These are phyloP conservation scores for Ramaria sp. DNA, from an alignment of 768 basidiomycete genomes.

Conservation along the genomic window DNA sequence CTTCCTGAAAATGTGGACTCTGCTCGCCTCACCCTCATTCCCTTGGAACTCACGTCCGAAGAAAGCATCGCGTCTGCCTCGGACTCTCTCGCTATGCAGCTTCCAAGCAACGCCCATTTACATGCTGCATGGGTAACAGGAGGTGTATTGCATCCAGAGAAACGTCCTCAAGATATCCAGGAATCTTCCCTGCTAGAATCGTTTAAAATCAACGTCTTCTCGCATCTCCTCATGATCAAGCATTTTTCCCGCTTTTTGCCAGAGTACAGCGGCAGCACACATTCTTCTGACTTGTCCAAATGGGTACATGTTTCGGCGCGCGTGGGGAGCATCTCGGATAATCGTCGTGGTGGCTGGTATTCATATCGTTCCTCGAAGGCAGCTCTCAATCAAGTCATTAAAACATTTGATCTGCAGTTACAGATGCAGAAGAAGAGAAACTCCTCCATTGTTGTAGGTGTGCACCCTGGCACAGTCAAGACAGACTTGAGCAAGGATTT, in stretches of 20 bases:
- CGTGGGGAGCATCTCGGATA: constrained; percentile 49
- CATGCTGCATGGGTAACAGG: constrained; percentile 46
- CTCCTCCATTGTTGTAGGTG: constrained; percentile 38
- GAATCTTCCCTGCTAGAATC: constrained; percentile 28
- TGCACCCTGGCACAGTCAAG: constrained; percentile 51
- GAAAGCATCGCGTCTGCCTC: constrained; percentile 39
- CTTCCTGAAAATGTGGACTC: constrained; percentile 18
- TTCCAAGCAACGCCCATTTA: constrained; percentile 28
- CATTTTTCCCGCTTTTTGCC: constrained; percentile 53
- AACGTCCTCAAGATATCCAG: constrained; percentile 38
- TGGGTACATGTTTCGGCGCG: constrained; percentile 54
- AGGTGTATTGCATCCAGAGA: constrained; percentile 45
- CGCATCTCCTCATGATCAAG: constrained; percentile 50
- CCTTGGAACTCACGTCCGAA: constrained; percentile 41
- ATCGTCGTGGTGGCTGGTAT: constrained; percentile 48
- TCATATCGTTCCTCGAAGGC: constrained; percentile 53
- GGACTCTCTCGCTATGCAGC: constrained; percentile 24
- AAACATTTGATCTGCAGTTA: constrained; percentile 47
- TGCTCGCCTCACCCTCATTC: constrained; percentile 32
- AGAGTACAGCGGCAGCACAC: background rate
- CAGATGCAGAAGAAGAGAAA: constrained; percentile 27
- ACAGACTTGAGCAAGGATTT: constrained; percentile 46
- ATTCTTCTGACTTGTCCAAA: constrained; percentile 27
- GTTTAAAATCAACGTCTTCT: constrained; percentile 48
- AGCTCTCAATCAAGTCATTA: constrained; percentile 51